Evolutionary conservation across 2,329 filamentous ascomycete species (phyloP).

Genomic region (Ophiostoma quercus): DNA sequence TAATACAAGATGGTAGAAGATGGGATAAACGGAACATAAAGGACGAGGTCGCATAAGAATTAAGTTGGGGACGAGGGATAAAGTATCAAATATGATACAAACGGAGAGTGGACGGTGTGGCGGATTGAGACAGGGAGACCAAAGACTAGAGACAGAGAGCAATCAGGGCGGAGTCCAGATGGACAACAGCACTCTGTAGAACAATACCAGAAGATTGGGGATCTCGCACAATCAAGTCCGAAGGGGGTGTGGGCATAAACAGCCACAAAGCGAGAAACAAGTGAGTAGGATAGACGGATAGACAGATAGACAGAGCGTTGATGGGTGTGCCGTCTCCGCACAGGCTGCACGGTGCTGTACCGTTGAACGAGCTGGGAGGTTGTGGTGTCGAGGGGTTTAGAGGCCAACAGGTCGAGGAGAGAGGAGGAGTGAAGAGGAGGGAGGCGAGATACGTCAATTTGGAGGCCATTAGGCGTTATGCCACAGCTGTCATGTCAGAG

Average conservation of each 20-base stretch:
- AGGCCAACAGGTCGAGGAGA: background rate
- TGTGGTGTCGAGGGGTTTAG: background rate
- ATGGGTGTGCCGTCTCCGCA: background rate
- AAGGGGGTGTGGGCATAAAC: constrained; percentile 3
- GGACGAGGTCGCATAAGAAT: background rate
- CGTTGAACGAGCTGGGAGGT: background rate
- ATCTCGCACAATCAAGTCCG: background rate
- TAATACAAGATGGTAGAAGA: background rate
- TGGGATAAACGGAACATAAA: background rate
- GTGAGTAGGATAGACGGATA: no score
- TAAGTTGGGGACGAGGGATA: background rate
- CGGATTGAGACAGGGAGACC: background rate
- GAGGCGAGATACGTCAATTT: background rate
- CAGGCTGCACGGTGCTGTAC: constrained; percentile 1
- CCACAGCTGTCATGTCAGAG: background rate
- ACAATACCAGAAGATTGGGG: background rate
- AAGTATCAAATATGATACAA: background rate
- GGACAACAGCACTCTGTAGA: background rate
- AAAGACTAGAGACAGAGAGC: background rate
- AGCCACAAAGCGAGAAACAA: background rate
- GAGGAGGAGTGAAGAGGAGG: background rate
- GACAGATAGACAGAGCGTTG: background rate
- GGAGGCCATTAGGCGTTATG: background rate
- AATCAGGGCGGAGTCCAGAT: background rate
- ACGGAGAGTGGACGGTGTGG: background rate